phyloP scores from a whole-genome alignment of 176 grass and related monocot species.

The Calamus simplicifolius region DNA sequence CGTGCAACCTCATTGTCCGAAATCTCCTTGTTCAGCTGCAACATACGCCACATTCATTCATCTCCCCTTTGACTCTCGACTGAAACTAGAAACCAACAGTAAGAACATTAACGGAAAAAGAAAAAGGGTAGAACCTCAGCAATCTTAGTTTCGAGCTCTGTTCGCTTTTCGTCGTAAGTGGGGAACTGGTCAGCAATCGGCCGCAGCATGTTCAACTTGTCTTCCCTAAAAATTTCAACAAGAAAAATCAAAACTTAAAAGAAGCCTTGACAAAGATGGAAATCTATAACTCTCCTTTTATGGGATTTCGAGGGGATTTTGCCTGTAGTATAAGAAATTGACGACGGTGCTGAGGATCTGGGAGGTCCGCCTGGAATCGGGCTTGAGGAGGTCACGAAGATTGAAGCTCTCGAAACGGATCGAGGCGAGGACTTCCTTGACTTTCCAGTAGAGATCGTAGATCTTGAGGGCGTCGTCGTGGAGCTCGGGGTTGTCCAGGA shows the following conservation, averaged over 20 bases:
- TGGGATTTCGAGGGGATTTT: not conserved
- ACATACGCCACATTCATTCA: not conserved
- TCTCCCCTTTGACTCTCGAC: not conserved
- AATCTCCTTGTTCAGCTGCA: conserved; percentile 50
- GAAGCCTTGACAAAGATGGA: not conserved
- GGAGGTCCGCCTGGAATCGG: conserved; percentile 26
- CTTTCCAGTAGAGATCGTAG: conserved; percentile 20
- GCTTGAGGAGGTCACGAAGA: conserved; percentile 46
- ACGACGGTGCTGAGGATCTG: conserved; percentile 56
- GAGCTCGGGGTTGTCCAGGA: conserved; percentile 60
- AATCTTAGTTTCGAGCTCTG: conserved; percentile 34
- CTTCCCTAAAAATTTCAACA: conserved; percentile 24
- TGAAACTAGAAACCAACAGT: not conserved
- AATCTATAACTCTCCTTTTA: not conserved
- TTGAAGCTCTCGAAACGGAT: conserved; percentile 41
- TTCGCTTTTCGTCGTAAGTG: not conserved
- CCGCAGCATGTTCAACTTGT: conserved; percentile 35
- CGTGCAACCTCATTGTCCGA: conserved; percentile 34
- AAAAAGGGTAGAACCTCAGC: conserved; percentile 30
- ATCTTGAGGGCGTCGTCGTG: conserved; percentile 19
- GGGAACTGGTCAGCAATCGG: conserved; percentile 27
- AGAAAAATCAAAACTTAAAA: not conserved
- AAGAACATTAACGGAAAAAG: not conserved
- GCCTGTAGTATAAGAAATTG: conserved; percentile 68
- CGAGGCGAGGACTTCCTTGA: conserved; percentile 36